Percentiles rank a stretch among this genome's conserved stretches.
phyloP scores from a whole-genome alignment of 352 stramenopile species.

The Pythium aristosporum region DNA sequence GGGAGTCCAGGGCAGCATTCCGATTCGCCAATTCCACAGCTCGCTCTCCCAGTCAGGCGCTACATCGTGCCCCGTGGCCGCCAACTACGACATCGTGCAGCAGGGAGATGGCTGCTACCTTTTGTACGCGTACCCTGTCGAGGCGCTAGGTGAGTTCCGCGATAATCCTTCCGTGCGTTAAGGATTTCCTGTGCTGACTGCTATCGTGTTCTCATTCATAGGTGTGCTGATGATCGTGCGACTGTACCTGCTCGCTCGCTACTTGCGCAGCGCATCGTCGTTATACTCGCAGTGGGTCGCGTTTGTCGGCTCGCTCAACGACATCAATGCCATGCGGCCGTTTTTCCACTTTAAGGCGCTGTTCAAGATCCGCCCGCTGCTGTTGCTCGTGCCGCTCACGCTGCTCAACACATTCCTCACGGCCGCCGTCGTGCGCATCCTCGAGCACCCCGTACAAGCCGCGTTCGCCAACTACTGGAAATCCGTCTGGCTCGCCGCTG shows the following conservation, averaged over 20 bases:
- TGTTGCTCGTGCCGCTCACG: conserved; percentile 56
- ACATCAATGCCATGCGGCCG: conserved; percentile 73
- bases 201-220: background rate
- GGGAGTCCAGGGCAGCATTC: conserved; percentile 36
- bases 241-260: conserved; percentile 65
- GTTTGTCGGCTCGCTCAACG: conserved; percentile 68
- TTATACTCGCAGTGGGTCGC: conserved; percentile 79
- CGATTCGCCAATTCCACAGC: conserved; percentile 51
- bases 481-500: conserved; percentile 63
- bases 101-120: conserved; percentile 47
- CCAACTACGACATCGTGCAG: conserved; percentile 32
- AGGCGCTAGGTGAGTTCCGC: conserved; percentile 43
- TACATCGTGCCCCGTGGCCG: conserved; percentile 27
- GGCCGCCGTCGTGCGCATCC: conserved; percentile 67
- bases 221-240: conserved; percentile 69
- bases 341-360: conserved; percentile 83
- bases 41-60: conserved; percentile 15
- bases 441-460: conserved; percentile 63
- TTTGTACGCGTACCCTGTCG: conserved; percentile 61
- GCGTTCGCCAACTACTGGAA: conserved; percentile 73
- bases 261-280: conserved; percentile 64
- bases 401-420: conserved; percentile 60
- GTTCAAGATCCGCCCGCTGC: conserved; percentile 66
- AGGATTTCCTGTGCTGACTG: background rate
- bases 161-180: background rate